These are phyloP conservation scores for Craspedostauros australis DNA, from an alignment of 108 stramenopile genomes.

Conservation along the genomic window DNA sequence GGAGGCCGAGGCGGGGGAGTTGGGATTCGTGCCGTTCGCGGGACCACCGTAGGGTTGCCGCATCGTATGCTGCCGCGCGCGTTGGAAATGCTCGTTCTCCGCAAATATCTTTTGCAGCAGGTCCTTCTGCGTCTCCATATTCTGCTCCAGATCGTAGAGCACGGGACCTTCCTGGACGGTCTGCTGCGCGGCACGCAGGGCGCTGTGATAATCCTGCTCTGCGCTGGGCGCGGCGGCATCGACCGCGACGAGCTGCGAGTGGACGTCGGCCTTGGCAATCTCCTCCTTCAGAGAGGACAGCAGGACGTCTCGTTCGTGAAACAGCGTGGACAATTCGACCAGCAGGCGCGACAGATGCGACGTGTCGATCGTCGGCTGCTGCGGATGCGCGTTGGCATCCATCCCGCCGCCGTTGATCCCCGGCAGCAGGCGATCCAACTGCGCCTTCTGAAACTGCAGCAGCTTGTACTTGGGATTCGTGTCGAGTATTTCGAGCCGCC, in stretches of 20 bases:
- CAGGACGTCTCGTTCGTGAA: conserved; percentile 21
- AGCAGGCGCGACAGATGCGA: conserved; percentile 15
- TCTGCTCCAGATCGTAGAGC: conserved; percentile 16
- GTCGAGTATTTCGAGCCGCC: conserved; percentile 24
- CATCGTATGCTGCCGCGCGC: conserved; percentile 4
- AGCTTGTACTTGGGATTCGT: conserved; percentile 35
- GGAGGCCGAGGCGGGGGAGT: conserved; percentile 1
- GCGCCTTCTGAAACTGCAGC: conserved; percentile 31
- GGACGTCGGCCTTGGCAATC: conserved; percentile 16
- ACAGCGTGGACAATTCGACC: conserved; percentile 28
- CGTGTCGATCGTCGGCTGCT: conserved; percentile 13
- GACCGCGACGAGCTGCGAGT: conserved; percentile 6
- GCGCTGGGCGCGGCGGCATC: background rate
- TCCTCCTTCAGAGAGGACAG: conserved; percentile 19
- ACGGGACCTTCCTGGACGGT: conserved; percentile 15
- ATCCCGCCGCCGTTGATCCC: conserved; percentile 5
- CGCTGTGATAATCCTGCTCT: background rate
- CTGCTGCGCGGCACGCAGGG: conserved; percentile 3
- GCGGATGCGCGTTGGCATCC: background rate
- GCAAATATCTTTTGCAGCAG: conserved; percentile 29
- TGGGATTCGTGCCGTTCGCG: background rate
- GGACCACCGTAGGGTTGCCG: background rate
- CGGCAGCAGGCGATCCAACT: conserved; percentile 35
- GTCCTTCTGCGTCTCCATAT: conserved; percentile 24
- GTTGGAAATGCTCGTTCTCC: conserved; percentile 41